These are phyloP conservation scores for Cairneyella variabilis DNA, from an alignment of 495 filamentous ascomycete species.

Conservation along the genomic window DNA sequence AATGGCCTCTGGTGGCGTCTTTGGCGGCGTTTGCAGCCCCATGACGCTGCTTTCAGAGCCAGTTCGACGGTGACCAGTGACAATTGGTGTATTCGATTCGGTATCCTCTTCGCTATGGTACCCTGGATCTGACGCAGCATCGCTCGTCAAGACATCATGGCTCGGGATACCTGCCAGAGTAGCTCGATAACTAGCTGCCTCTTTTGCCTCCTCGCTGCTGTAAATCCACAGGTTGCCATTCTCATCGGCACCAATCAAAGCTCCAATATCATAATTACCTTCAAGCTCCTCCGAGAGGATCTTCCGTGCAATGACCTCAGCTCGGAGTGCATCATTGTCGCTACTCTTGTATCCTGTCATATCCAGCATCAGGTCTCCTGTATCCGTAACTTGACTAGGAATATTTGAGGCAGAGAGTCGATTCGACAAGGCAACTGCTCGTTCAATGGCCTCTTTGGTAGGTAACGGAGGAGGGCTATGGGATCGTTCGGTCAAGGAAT, in stretches of 20 bases:
- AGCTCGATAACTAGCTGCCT: slow-evolving; percentile 53
- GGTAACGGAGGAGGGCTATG: slow-evolving; percentile 76
- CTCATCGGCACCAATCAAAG: slow-evolving; percentile 91
- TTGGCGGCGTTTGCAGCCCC: slow-evolving; percentile 69
- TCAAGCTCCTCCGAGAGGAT: slow-evolving; percentile 93
- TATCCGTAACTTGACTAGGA: slow-evolving; percentile 83
- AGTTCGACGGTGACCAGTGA: slow-evolving; percentile 48
- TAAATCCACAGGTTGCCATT: slow-evolving; percentile 98
- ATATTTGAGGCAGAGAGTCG: slow-evolving; percentile 89
- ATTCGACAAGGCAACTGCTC: slow-evolving; percentile 82
- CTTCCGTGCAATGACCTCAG: slow-evolving; percentile 90
- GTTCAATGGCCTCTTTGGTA: slow-evolving; percentile 69
- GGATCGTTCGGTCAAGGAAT: slow-evolving; percentile 48
- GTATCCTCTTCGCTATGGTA: slow-evolving; percentile 81
- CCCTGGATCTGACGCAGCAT: slow-evolving; percentile 86
- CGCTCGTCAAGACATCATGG: slow-evolving; percentile 50
- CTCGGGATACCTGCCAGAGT: slow-evolving; percentile 18
- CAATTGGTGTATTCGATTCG: slow-evolving; percentile 3
- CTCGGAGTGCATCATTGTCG: slow-evolving; percentile 85
- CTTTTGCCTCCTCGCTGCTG: slow-evolving; percentile 93
- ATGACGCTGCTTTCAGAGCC: slow-evolving; percentile 67
- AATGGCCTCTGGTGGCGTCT: slow-evolving; percentile 60
- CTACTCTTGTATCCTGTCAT: slow-evolving; percentile 96
- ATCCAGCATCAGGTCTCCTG: slow-evolving; percentile 95
- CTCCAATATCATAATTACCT: slow-evolving; percentile 92